phyloP scores from a whole-genome alignment of 192 early-diverging fungal species.

The Bifiguratus adelaidae region DNA sequence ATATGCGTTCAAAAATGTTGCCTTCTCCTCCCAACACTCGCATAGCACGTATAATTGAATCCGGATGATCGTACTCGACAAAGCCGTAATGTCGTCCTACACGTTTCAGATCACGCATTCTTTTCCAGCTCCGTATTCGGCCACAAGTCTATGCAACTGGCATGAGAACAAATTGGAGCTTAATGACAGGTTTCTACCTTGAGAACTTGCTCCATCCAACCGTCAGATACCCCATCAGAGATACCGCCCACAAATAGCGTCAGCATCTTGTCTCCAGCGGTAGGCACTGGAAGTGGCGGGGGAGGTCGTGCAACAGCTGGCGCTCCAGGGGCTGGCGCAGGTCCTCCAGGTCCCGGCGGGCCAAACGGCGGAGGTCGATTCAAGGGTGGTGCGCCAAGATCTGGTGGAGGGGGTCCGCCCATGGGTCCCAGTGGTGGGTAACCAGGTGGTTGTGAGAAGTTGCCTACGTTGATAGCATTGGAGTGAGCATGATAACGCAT shows the following conservation, averaged over 20 bases:
- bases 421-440: too few species aligned
- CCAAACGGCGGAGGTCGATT: too few species aligned
- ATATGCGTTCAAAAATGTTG: constrained; percentile 24
- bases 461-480: too few species aligned
- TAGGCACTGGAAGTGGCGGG: background rate
- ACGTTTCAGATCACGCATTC: constrained; percentile 48
- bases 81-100: constrained; percentile 66
- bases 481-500: too few species aligned
- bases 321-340: background rate
- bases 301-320: constrained; percentile 5
- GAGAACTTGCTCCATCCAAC: constrained; percentile 52
- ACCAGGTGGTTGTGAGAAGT: too few species aligned
- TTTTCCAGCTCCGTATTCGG: constrained; percentile 51
- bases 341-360: too few species aligned
- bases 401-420: too few species aligned
- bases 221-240: constrained; percentile 54
- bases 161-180: constrained; percentile 4
- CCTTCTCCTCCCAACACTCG: constrained; percentile 57
- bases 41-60: constrained; percentile 49
- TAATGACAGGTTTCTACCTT: constrained; percentile 23
- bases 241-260: constrained; percentile 64
- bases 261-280: constrained; percentile 34
- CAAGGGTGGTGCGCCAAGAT: too few species aligned
- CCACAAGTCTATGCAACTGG: constrained; percentile 50
- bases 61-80: constrained; percentile 55